A percentile compares a stretch with the other conserved stretches of the same genome.
Evolutionary conservation across 331 rosid genomes (phyloP).

Genomic region (Acacia pycnantha): DNA sequence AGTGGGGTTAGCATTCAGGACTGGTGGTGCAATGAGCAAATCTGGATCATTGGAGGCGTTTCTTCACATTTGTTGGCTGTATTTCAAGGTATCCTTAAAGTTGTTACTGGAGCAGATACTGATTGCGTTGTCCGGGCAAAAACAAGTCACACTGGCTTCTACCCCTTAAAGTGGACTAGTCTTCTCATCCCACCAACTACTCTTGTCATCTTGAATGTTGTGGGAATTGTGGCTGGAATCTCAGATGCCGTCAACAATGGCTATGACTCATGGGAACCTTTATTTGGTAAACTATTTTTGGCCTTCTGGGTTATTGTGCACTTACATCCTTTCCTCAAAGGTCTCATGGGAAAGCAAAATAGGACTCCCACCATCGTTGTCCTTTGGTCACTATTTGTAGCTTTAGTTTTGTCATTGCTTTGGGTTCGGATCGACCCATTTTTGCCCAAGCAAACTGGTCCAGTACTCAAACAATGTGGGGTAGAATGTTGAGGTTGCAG

Average conservation of each 20-base stretch:
- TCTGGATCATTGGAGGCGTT: slow-evolving; percentile 95
- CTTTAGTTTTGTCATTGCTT: slow-evolving; percentile 79
- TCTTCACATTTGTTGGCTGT: slow-evolving; percentile 90
- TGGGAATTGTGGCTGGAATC: slow-evolving; percentile 89
- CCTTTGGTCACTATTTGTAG: slow-evolving; percentile 80
- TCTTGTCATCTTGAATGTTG: slow-evolving; percentile 79
- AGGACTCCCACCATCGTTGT: slow-evolving; percentile 92
- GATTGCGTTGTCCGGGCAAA: slow-evolving; percentile 63
- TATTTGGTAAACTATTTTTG: slow-evolving; percentile 85
- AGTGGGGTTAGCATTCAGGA: slow-evolving; percentile 87
- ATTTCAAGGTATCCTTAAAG: slow-evolving; percentile 88
- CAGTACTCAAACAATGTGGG: slow-evolving; percentile 88
- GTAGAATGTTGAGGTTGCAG: slow-evolving; percentile 58
- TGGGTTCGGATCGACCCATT: slow-evolving; percentile 95
- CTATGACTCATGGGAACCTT: slow-evolving; percentile 83
- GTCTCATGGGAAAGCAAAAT: slow-evolving; percentile 89
- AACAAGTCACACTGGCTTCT: slow-evolving; percentile 49
- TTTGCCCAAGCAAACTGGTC: slow-evolving; percentile 86
- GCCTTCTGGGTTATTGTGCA: slow-evolving; percentile 92
- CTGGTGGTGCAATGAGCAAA: slow-evolving; percentile 92
- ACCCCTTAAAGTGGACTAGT: slow-evolving; percentile 86
- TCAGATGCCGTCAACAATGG: slow-evolving; percentile 92
- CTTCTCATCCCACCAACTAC: slow-evolving; percentile 91
- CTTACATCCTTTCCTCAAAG: slow-evolving; percentile 95
- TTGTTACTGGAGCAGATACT: slow-evolving; percentile 64